These are phyloP conservation scores for Alternaria metachromatica DNA, from an alignment of 2,329 filamentous ascomycete genomes.

Conservation along the genomic window DNA sequence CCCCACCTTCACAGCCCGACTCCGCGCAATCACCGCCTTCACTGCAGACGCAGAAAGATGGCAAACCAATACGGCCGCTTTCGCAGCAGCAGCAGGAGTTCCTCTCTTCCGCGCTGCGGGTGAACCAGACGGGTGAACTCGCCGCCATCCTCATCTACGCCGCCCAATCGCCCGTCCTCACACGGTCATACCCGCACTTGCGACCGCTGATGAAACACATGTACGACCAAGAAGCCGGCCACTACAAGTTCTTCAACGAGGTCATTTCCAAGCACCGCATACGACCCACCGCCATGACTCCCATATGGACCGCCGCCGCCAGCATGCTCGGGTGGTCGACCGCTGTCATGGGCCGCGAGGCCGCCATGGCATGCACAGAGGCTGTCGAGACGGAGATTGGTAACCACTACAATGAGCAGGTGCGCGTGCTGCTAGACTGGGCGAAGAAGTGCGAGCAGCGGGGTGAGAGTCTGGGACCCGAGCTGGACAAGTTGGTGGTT, in stretches of 20 bases:
- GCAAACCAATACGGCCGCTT: slow-evolving; percentile 34
- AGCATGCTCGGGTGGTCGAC: slow-evolving; percentile 88
- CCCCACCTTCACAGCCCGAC: slow-evolving; percentile 6
- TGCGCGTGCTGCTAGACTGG: slow-evolving; percentile 82
- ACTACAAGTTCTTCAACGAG: slow-evolving; percentile 84
- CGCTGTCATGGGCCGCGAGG: slow-evolving; percentile 85
- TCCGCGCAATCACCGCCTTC: slow-evolving; percentile 5
- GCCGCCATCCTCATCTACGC: slow-evolving; percentile 94
- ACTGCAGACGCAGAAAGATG: slow-evolving; percentile 12
- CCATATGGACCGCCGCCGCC: slow-evolving; percentile 83
- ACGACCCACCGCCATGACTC: slow-evolving; percentile 90
- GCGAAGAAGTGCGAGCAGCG: slow-evolving; percentile 74
- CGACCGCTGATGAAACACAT: slow-evolving; percentile 94
- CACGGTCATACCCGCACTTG: slow-evolving; percentile 82
- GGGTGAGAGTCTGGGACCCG: slow-evolving; percentile 80
- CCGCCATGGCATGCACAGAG: slow-evolving; percentile 98
- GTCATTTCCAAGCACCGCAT: slow-evolving; percentile 86
- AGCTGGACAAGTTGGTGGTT: slow-evolving; percentile 73
- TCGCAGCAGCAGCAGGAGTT: slow-evolving; percentile 42
- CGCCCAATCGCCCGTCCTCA: slow-evolving; percentile 82
- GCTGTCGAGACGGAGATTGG: slow-evolving; percentile 99
- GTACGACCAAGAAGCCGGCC: slow-evolving; percentile 93
- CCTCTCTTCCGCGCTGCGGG: slow-evolving; percentile 68
- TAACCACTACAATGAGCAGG: slow-evolving; percentile 92
- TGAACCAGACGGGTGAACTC: slow-evolving; percentile 98